Conservation (phyloP, 176 grass and related monocot species). For the Triticum turgidum region DNA sequence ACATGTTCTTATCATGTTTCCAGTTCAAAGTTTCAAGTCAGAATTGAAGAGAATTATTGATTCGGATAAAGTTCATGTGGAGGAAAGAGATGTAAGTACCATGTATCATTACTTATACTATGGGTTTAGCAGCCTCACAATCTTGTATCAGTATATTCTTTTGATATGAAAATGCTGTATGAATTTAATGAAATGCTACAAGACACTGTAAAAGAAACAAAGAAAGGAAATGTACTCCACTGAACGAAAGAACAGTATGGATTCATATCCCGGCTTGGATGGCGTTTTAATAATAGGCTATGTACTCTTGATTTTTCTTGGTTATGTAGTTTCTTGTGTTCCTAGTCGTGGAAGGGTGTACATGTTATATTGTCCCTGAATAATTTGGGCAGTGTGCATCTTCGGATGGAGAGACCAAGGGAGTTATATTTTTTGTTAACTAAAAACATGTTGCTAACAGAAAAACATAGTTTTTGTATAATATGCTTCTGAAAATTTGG, state of each 20-base stretch:
- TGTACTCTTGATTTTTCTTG: too few relatives aligned
- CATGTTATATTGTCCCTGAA: too few relatives aligned
- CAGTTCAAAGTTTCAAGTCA: constrained; percentile 30
- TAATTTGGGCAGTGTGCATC: too few relatives aligned
- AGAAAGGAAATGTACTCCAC: background rate
- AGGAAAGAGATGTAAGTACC: constrained; percentile 51
- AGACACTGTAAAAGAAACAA: background rate
- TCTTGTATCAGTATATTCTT: constrained; percentile 13
- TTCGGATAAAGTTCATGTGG: constrained; percentile 5
- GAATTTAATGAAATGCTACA: background rate
- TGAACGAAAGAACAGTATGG: background rate
- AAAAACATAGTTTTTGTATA: background rate
- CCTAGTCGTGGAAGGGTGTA: too few relatives aligned
- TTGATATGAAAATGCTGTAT: constrained; percentile 13
- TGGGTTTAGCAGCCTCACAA: background rate
- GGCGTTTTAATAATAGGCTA: too few relatives aligned
- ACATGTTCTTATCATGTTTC: constrained; percentile 25
- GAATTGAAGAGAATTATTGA: constrained; percentile 34
- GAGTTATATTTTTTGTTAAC: too few relatives aligned
- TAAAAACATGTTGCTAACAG: constrained; percentile 13
- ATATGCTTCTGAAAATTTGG: constrained; percentile 10
- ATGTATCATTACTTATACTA: constrained; percentile 5
- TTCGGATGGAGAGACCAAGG: too few relatives aligned
- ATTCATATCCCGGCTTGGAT: too few relatives aligned
- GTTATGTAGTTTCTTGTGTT: too few relatives aligned